phyloP scores from a whole-genome alignment of 2,329 filamentous ascomycete genomes.

The Samsoniella hepiali region DNA sequence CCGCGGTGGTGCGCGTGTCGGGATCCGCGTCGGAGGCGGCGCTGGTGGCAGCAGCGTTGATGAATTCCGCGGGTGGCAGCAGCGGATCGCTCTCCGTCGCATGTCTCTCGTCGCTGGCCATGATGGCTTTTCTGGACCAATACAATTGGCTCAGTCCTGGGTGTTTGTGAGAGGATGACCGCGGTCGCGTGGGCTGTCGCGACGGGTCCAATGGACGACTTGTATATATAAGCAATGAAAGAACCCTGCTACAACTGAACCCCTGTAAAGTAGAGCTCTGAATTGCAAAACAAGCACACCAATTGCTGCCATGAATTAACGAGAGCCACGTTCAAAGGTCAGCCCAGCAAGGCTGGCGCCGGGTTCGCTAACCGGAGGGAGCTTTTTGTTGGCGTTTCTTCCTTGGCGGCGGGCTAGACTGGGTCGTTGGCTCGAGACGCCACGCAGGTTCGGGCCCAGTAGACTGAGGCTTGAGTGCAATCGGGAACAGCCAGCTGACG shows the following conservation, averaged over 20 bases:
- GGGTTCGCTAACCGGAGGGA: background rate
- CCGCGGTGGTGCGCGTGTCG: slow-evolving; percentile 3
- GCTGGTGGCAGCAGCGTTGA: background rate
- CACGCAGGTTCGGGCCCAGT: too few relatives aligned
- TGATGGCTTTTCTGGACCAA: background rate
- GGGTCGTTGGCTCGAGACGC: background rate
- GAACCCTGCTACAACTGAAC: too few relatives aligned
- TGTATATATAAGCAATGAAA: too few relatives aligned
- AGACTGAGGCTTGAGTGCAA: too few relatives aligned
- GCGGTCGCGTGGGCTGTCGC: too few relatives aligned
- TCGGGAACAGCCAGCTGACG: background rate
- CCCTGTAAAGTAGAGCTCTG: too few relatives aligned
- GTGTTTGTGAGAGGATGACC: background rate
- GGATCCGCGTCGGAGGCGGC: background rate
- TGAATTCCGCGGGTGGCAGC: background rate
- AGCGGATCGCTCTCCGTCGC: slow-evolving; percentile 6
- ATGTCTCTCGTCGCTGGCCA: background rate
- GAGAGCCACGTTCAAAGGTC: too few relatives aligned
- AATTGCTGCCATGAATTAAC: background rate
- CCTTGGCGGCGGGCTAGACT: too few relatives aligned
- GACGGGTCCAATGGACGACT: too few relatives aligned
- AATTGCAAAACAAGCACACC: background rate
- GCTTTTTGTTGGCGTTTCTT: too few relatives aligned
- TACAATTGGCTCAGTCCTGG: background rate
- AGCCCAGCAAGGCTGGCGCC: background rate